A percentile compares a stretch with the other conserved stretches of the same genome.
These are phyloP conservation scores for Graphilbum ipis-grandicollis DNA, from an alignment of 2,329 filamentous ascomycete species.

Conservation along the genomic window DNA sequence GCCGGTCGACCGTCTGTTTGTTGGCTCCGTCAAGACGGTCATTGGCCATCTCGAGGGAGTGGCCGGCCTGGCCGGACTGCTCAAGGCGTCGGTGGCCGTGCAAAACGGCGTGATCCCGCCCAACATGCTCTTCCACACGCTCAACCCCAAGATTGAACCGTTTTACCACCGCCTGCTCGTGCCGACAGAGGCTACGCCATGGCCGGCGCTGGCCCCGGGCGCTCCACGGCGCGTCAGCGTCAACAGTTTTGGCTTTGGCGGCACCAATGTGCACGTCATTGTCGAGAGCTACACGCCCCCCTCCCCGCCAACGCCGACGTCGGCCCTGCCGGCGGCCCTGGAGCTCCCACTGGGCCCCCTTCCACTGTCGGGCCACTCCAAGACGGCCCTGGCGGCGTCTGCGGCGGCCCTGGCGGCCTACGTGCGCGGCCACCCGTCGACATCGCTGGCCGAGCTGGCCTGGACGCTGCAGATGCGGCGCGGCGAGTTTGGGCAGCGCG, in stretches of 20 bases:
- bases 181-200: conserved; percentile 20
- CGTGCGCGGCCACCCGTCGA: background rate
- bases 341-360: background rate
- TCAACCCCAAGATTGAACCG: conserved; percentile 26
- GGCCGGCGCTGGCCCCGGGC: conserved; percentile 6
- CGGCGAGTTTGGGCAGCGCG: conserved; percentile 5
- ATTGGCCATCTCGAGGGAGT: conserved; percentile 29
- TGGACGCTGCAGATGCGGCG: conserved; percentile 16
- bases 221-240: conserved; percentile 17
- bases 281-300: conserved; percentile 21
- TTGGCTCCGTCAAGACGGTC: conserved; percentile 22
- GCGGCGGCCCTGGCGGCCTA: conserved; percentile 3
- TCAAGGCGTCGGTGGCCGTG: conserved; percentile 22
- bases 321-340: too few species aligned
- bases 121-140: conserved; percentile 25
- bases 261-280: conserved; percentile 12
- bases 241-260: conserved; percentile 27
- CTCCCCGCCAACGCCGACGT: too few species aligned
- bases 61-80: conserved; percentile 24
- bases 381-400: background rate
- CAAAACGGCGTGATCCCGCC: conserved; percentile 18
- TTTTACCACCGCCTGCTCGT: conserved; percentile 18
- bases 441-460: conserved; percentile 4
- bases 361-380: background rate
- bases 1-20: conserved; percentile 4